Percentiles rank a stretch among this genome's conserved stretches.
These are phyloP conservation scores for Trichoderma cornu-damae DNA, from an alignment of 2,329 filamentous ascomycete species.

Conservation along the genomic window DNA sequence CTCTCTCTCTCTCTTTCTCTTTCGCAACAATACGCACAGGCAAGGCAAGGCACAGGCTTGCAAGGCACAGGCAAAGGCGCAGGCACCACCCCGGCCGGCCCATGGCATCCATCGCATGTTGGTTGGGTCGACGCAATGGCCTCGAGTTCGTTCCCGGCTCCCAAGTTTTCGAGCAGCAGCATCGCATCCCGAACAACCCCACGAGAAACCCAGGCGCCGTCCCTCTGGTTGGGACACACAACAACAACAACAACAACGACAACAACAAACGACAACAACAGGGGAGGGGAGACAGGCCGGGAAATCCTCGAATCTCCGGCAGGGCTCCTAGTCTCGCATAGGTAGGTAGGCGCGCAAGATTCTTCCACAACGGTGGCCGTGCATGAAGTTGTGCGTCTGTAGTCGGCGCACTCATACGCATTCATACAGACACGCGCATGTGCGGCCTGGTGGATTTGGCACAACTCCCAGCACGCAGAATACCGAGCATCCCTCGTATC, in stretches of 20 bases:
- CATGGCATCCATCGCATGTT: not conserved
- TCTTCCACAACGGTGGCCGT: not conserved
- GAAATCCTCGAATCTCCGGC: not conserved
- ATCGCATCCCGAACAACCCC: not conserved
- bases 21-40: not conserved
- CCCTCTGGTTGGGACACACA: not conserved
- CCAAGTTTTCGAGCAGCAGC: not conserved
- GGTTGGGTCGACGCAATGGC: constrained; percentile 1
- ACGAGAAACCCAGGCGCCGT: not conserved
- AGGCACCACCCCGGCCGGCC: not conserved
- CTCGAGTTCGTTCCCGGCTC: constrained; percentile 1
- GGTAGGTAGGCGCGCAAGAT: not conserved
- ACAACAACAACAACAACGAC: no score
- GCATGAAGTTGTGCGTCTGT: not conserved
- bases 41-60: not conserved
- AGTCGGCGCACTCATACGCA: not conserved
- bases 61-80: not conserved
- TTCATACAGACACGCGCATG: no score
- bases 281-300: not conserved
- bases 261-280: not conserved
- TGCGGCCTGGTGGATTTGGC: no score
- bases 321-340: not conserved
- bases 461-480: no score
- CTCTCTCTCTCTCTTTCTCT: no score
- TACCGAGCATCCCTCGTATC: no score